These are phyloP conservation scores for Apiotrichum akiyoshidainum DNA, from an alignment of 1,284 basidiomycete genomes.

Conservation along the genomic window DNA sequence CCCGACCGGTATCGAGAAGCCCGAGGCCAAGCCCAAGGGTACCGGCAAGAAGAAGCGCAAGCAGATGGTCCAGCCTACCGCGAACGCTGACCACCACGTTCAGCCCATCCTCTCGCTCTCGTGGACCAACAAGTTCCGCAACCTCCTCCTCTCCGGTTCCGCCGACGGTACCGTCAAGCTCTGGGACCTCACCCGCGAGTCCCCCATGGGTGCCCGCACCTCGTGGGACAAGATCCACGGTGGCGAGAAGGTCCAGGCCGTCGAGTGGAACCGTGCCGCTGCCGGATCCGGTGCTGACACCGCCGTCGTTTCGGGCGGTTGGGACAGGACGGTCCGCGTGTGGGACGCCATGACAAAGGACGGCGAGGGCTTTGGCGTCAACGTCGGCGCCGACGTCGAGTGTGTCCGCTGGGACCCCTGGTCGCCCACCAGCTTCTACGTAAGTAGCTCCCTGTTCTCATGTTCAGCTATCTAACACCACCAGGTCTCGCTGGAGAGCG, in stretches of 20 bases:
- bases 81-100: conserved; percentile 75
- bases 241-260: conserved; percentile 90
- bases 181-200: conserved; percentile 83
- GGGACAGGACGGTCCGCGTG: conserved; percentile 86
- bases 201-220: conserved; percentile 63
- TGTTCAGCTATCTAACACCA: background rate
- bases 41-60: conserved; percentile 95
- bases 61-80: conserved; percentile 69
- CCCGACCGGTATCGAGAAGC: conserved; percentile 65
- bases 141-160: conserved; percentile 85
- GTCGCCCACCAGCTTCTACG: conserved; percentile 81
- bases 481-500: conserved; percentile 88
- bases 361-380: conserved; percentile 66
- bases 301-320: conserved; percentile 86
- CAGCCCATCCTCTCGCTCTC: conserved; percentile 87
- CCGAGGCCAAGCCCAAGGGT: conserved; percentile 70
- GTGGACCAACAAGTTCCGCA: conserved; percentile 87
- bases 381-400: conserved; percentile 87
- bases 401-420: conserved; percentile 94
- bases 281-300: conserved; percentile 57
- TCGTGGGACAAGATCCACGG: conserved; percentile 79
- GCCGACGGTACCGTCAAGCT: conserved; percentile 95
- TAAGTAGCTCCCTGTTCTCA: conserved; percentile 51
- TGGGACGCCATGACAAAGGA: conserved; percentile 87
- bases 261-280: conserved; percentile 88